These are phyloP conservation scores for Puccinia triticina DNA, from an alignment of 1,284 basidiomycete species.

Conservation along the genomic window DNA sequence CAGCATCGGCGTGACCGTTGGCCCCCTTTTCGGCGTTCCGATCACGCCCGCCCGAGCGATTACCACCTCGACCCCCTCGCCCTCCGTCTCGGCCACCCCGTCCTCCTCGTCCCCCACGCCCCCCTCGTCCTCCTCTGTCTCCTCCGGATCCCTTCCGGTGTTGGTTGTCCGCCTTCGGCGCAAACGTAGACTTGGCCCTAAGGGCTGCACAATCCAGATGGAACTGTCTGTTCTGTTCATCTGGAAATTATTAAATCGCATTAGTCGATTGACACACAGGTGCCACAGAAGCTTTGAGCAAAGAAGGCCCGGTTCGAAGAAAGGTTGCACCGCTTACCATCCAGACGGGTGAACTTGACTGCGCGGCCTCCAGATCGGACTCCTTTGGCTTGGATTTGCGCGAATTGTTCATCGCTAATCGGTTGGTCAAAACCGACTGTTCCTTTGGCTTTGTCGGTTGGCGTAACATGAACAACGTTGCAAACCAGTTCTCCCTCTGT, in stretches of 20 bases:
- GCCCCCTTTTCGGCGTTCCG: slow-evolving; percentile 40
- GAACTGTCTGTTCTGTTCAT: slow-evolving; percentile 31
- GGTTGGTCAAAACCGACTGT: slow-evolving; percentile 27
- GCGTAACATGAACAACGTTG: slow-evolving; percentile 18
- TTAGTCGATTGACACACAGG: background rate
- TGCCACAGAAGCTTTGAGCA: background rate
- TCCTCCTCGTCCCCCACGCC: background rate
- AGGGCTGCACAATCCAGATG: slow-evolving; percentile 42
- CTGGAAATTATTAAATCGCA: background rate
- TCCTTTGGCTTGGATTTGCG: slow-evolving; percentile 40
- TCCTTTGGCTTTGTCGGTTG: slow-evolving; percentile 14
- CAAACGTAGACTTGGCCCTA: slow-evolving; percentile 29
- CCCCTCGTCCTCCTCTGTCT: slow-evolving; percentile 16
- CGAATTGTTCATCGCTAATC: slow-evolving; percentile 35
- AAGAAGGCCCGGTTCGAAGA: background rate
- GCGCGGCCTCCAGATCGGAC: slow-evolving; percentile 44
- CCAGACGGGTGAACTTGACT: slow-evolving; percentile 31
- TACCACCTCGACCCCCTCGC: background rate
- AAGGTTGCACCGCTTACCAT: slow-evolving; percentile 20
- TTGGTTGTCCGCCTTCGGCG: slow-evolving; percentile 13
- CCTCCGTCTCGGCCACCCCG: slow-evolving; percentile 30
- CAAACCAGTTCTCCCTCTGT: slow-evolving; percentile 42
- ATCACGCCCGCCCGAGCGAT: slow-evolving; percentile 24
- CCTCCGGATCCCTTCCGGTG: slow-evolving; percentile 11
- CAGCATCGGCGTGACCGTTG: slow-evolving; percentile 6